Evolutionary conservation across 148 eudicot species (phyloP).

Genomic region (Talinum fruticosum): DNA sequence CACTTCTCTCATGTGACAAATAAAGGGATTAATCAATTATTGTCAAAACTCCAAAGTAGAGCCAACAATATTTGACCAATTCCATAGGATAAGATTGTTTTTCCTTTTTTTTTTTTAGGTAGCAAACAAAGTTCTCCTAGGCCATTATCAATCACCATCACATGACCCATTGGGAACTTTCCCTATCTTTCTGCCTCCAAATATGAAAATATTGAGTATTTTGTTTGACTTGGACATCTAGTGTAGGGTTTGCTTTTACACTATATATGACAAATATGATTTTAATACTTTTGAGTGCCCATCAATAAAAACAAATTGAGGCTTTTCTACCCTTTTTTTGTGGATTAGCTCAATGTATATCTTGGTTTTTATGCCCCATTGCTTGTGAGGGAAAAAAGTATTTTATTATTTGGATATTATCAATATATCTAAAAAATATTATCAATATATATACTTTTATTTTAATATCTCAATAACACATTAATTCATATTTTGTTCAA

Average conservation of each 20-base stretch:
- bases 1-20: neutral
- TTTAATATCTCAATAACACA: too few species aligned
- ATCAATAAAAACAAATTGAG: neutral
- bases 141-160: neutral
- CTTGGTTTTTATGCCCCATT: neutral
- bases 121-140: neutral
- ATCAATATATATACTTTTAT: too few species aligned
- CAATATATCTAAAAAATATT: too few species aligned
- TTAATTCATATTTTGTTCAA: too few species aligned
- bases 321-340: neutral
- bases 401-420: too few species aligned
- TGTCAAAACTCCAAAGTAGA: neutral
- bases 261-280: neutral
- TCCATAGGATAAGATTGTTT: neutral
- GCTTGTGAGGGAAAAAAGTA: too few species aligned
- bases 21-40: neutral
- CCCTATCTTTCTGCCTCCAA: neutral
- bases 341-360: neutral
- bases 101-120: neutral
- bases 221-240: slow-evolving; percentile 4
- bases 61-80: neutral
- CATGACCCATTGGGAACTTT: neutral
- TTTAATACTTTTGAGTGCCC: neutral
- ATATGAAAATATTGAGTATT: slow-evolving; percentile 1
- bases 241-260: slow-evolving; percentile 7